phyloP scores from a whole-genome alignment of 352 stramenopile genomes.

The Pythium folliculosum region DNA sequence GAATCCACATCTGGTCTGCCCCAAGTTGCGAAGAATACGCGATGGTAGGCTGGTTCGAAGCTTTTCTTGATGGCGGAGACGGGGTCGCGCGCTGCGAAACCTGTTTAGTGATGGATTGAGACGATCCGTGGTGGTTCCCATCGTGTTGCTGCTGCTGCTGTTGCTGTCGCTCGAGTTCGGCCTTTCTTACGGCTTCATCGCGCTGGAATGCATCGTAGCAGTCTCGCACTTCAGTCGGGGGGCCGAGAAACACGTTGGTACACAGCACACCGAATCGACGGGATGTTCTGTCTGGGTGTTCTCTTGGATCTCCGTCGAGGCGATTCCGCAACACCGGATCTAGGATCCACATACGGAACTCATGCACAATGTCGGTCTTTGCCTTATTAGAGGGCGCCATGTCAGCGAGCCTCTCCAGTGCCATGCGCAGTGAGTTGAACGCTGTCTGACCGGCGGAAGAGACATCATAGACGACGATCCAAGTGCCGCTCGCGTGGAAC shows the following conservation, averaged over 20 bases:
- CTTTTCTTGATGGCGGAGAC: conserved; percentile 1
- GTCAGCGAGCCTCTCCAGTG: conserved; percentile 13
- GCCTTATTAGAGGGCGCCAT: not conserved
- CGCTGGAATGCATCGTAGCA: conserved; percentile 6
- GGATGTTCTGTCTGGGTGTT: not conserved
- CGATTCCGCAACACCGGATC: not conserved
- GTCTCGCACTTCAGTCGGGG: not conserved
- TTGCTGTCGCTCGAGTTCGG: conserved; percentile 16
- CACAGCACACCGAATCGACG: not conserved
- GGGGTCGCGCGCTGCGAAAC: not conserved
- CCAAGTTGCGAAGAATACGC: not conserved
- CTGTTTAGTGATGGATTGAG: not conserved
- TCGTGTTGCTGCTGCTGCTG: conserved; percentile 4
- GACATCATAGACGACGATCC: conserved; percentile 19
- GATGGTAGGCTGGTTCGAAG: not conserved
- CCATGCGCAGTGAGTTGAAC: conserved; percentile 9
- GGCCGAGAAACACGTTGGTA: conserved; percentile 14
- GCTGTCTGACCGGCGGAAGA: not conserved
- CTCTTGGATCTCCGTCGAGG: not conserved
- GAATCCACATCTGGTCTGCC: conserved; percentile 29
- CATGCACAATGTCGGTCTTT: conserved; percentile 1
- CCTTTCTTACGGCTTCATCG: conserved; percentile 8
- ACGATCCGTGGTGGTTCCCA: not conserved
- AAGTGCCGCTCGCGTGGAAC: conserved; percentile 2
- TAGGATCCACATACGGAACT: conserved; percentile 23